Base-by-base conservation (phyloP, 352 stramenopile genomes). In the Pythium sp. region DNA sequence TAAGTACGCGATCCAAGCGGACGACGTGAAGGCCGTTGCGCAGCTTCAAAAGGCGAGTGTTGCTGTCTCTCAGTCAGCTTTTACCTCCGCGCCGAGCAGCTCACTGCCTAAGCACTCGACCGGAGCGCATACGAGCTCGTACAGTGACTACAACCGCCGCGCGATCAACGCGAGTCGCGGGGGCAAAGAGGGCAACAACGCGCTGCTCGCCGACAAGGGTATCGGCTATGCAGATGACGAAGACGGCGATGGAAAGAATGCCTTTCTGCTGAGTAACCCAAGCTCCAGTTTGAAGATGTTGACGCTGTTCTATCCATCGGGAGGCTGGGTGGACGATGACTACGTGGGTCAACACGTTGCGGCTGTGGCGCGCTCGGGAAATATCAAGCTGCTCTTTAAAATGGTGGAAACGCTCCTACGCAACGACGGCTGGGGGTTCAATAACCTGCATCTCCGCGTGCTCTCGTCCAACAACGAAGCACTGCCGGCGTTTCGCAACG, bases 161-260 rank as follows among this genome's bases (percentile, higher is more conserved):
- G 82, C 86, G 20, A 87, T 94, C 63, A 92, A 92, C 58, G 84
- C 86, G 9, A 92, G 86, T 77, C 86, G 86, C 4, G 84, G 84
- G 3, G 86, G 86, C 5, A 88, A 86, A 49, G 84, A 94, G 71
- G 86, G 86, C 46, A 91, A 92, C 63, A 92, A 94, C 24, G 86
- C 86, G 11, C 68, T 94, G 0, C 72, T 91, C 9, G 76, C 71
- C 26, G 86, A 93, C 54, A 14, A 30, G 1, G 60, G 62, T 11
- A 58, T 36, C 24, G 51, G 0, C 24, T n/a, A 46, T 46, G 38
- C 12, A 5, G 12, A 54, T 30, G 8, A 15, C 53, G 20, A 14
- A 7, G n/a, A 20, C 67, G 11, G 36, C 56, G 14, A 65, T 12
- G 64, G 69, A 41, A 72, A 75, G 5, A 34, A 62, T n/a, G 62